These are phyloP conservation scores for Eimeria falciformis DNA, from an alignment of 169 alveolate species.

Conservation along the genomic window DNA sequence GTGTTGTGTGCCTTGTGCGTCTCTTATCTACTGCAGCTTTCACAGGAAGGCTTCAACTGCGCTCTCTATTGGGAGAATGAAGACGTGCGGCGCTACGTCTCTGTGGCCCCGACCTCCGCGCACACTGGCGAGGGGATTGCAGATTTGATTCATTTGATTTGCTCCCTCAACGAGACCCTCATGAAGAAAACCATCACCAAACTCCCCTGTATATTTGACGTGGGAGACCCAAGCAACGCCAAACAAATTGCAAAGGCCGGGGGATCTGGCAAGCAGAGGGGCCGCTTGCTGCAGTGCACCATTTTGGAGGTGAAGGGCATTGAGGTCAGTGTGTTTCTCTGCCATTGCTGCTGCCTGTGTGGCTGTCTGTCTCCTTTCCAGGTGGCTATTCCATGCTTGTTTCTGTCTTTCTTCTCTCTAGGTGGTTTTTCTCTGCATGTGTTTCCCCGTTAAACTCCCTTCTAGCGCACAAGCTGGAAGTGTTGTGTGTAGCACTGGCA, in stretches of 20 bases:
- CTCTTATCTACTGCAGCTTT: slow-evolving; percentile 87
- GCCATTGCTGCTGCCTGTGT: slow-evolving; percentile 48
- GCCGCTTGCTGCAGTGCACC: slow-evolving; percentile 93
- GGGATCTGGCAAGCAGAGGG: slow-evolving; percentile 78
- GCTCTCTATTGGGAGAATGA: slow-evolving; percentile 96
- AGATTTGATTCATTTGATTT: slow-evolving; percentile 94
- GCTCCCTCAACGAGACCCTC: slow-evolving; percentile 88
- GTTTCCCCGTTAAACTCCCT: too few species aligned
- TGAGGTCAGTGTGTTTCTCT: slow-evolving; percentile 81
- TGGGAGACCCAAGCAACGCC: not conserved
- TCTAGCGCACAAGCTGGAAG: too few species aligned
- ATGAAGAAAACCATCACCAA: slow-evolving; percentile 90
- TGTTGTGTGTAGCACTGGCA: too few species aligned
- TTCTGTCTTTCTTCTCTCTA: not conserved
- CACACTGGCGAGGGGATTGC: slow-evolving; percentile 99
- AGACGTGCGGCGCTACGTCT: slow-evolving; percentile 94
- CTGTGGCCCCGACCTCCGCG: slow-evolving; percentile 99
- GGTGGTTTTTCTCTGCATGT: not conserved
- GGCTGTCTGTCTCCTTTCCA: not conserved
- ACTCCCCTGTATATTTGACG: not conserved
- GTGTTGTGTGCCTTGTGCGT: too few species aligned
- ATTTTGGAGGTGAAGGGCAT: slow-evolving; percentile 97
- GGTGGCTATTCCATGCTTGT: not conserved
- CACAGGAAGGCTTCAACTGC: slow-evolving; percentile 98
- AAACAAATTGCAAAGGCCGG: slow-evolving; percentile 36